Base-by-base conservation (phyloP, 2,329 filamentous ascomycete genomes). In the Ophidiomyces ophidiicola region DNA sequence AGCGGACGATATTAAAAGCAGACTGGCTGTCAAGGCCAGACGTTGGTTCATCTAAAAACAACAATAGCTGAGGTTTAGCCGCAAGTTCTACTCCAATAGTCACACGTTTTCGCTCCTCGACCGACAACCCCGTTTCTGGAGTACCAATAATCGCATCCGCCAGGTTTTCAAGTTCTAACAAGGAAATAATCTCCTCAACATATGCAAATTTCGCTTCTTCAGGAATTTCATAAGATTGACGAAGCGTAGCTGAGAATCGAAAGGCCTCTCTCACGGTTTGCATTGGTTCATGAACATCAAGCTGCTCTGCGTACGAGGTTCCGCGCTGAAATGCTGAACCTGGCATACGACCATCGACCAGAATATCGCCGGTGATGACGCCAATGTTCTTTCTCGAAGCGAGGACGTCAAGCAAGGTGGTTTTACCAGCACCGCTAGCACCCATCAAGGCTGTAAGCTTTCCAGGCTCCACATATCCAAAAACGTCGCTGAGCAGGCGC, bases 11-110 rank as follows among this genome's bases (percentile, higher is more conserved):
- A 47, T 84, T 82, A 84, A 85, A 94, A 0, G 86, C 88, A 2
- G 86, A 93, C 60, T 94, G 86, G 54, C 78, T 83, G 61, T 94
- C 88, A 14, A 94, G 76, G 67, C 88, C 88, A 19, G 86, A 94
- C 3, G 87, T 94, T 7, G 87, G 87, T 60, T 96, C 87, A 52
- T 96, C 88, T 26, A 94, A 75, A 66, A 94, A 94, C 30, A 94
- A 74, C 43, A 94, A 70, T 40, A 94, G 70, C 26, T 84, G 78
- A 5, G 88, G 88, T 65, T 90, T 94, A 5, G 88, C 88, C 29
- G 85, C 87, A 15, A 96, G 72, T 58, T 96, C 88, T n/a, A 96
- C 87, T 61, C 85, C 88, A 46, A 96, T 94, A 0, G 87, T 94
- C 5, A 94, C 71, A 52, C 85, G 82, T 56, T 78, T 78, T n/a